A percentile compares a stretch with the other conserved stretches of the same genome.
These are phyloP conservation scores for Vaccinium corymbosum DNA, from an alignment of 148 eudicot species.

Conservation along the genomic window DNA sequence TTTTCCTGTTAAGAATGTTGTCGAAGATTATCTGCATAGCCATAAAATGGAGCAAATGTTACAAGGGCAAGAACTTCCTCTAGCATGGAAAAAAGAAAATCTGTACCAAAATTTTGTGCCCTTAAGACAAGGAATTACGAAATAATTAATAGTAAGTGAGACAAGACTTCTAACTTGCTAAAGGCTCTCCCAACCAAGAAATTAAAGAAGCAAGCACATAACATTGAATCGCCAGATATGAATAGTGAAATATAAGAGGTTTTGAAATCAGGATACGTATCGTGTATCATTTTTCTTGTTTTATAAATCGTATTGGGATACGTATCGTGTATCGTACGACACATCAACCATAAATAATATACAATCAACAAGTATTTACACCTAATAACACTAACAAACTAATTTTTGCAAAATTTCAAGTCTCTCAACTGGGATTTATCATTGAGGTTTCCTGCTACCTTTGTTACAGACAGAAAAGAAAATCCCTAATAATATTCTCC, in stretches of 20 bases:
- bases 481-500: too few species aligned
- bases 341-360: too few species aligned
- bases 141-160: not conserved
- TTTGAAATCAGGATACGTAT: too few species aligned
- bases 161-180: not conserved
- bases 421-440: too few species aligned
- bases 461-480: too few species aligned
- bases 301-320: too few species aligned
- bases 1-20: conserved; percentile 59
- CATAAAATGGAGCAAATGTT: conserved; percentile 13
- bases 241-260: not conserved
- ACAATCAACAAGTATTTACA: too few species aligned
- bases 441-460: too few species aligned
- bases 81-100: not conserved
- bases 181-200: not conserved
- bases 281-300: too few species aligned
- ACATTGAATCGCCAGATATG: not conserved
- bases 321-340: too few species aligned
- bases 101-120: not conserved
- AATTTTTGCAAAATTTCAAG: too few species aligned
- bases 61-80: not conserved
- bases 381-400: too few species aligned
- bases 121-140: not conserved
- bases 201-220: not conserved
- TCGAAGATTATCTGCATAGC: conserved; percentile 48